phyloP scores from a whole-genome alignment of 495 filamentous ascomycete species.

The Mycothermus thermophilus region DNA sequence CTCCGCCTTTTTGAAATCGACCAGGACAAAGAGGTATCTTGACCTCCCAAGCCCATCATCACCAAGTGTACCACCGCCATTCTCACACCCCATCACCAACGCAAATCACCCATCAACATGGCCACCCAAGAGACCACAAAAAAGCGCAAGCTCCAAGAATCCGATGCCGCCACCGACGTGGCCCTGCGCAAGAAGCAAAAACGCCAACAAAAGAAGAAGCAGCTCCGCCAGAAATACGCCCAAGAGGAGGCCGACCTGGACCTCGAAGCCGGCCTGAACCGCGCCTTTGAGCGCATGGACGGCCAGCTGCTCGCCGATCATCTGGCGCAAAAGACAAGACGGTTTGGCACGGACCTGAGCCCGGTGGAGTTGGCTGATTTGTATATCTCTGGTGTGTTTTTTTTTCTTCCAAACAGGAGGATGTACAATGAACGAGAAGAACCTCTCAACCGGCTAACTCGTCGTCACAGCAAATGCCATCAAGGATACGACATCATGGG shows the following conservation, averaged over 20 bases:
- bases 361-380: slow-evolving; percentile 70
- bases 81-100: neutral
- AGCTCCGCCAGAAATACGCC: too few species aligned
- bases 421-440: too few species aligned
- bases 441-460: too few species aligned
- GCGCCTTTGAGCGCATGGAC: slow-evolving; percentile 69
- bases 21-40: too few species aligned
- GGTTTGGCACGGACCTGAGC: slow-evolving; percentile 67
- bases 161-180: too few species aligned
- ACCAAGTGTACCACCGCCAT: too few species aligned
- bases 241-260: slow-evolving; percentile 44
- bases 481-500: slow-evolving; percentile 61
- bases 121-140: slow-evolving; percentile 12
- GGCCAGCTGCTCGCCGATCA: slow-evolving; percentile 72
- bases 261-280: slow-evolving; percentile 57
- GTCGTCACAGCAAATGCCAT: slow-evolving; percentile 23
- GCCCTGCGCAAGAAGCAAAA: slow-evolving; percentile 27
- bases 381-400: slow-evolving; percentile 65
- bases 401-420: too few species aligned
- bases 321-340: slow-evolving; percentile 59
- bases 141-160: slow-evolving; percentile 26
- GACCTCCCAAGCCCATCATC: too few species aligned
- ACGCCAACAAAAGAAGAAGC: slow-evolving; percentile 44
- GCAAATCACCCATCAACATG: slow-evolving; percentile 4
- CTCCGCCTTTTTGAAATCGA: too few species aligned